These are phyloP conservation scores for Rubus parviflorus DNA, from an alignment of 306 rosid species.

Conservation along the genomic window DNA sequence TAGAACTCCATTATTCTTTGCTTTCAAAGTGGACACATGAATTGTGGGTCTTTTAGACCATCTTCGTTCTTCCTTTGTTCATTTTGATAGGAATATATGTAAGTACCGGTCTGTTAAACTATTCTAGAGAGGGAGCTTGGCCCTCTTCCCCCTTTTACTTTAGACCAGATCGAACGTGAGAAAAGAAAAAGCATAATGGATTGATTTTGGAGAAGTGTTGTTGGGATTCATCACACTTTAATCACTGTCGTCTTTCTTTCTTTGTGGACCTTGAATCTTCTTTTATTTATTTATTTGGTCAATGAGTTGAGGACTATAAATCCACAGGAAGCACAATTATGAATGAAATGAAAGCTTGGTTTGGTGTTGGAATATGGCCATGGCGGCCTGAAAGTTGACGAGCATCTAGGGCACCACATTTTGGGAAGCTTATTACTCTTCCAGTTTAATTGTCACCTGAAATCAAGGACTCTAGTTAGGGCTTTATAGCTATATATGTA, in stretches of 20 bases:
- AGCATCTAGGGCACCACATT: not conserved
- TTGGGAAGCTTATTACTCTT: not conserved
- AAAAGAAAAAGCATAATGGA: slow-evolving; percentile 31
- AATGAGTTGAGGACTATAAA: slow-evolving; percentile 22
- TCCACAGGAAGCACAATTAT: slow-evolving; percentile 24
- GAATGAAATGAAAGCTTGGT: slow-evolving; percentile 11
- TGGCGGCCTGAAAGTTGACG: slow-evolving; percentile 4
- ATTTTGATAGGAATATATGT: slow-evolving; percentile 20
- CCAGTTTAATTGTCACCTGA: slow-evolving; percentile 10
- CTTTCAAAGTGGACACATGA: slow-evolving; percentile 48
- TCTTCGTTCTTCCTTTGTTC: slow-evolving; percentile 1
- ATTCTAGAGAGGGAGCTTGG: slow-evolving; percentile 1
- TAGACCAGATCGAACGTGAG: slow-evolving; percentile 28
- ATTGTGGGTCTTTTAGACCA: slow-evolving; percentile 31
- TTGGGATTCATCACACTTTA: slow-evolving; percentile 58
- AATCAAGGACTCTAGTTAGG: slow-evolving; percentile 20
- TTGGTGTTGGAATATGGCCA: slow-evolving; percentile 9
- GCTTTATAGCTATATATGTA: not conserved
- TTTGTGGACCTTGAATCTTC: slow-evolving; percentile 43
- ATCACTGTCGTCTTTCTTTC: slow-evolving; percentile 22
- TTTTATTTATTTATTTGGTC: slow-evolving; percentile 20
- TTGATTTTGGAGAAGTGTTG: slow-evolving; percentile 42
- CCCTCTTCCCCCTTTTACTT: slow-evolving; percentile 25
- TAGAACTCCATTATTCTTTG: slow-evolving; percentile 36
- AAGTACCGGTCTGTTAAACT: not conserved